These are phyloP conservation scores for Hypsizygus ulmarius DNA, from an alignment of 1,284 basidiomycete species.

Conservation along the genomic window DNA sequence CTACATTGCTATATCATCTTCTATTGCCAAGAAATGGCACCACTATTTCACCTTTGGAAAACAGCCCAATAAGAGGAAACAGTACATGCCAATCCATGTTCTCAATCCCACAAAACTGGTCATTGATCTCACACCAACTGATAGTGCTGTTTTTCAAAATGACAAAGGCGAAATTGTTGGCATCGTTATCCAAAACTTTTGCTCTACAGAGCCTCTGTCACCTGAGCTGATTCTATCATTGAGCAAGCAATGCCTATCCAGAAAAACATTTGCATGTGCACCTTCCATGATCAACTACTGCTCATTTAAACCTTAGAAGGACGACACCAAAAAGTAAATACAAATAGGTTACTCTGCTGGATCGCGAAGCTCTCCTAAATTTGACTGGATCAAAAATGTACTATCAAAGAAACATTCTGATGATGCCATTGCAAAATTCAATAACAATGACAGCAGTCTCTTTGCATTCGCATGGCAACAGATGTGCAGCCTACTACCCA, in stretches of 20 bases:
- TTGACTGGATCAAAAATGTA: conserved; percentile 16
- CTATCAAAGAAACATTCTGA: background rate
- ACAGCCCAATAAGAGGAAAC: background rate
- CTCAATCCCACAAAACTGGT: background rate
- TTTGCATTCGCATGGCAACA: conserved; percentile 20
- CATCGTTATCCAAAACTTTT: conserved; percentile 1
- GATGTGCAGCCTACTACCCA: conserved; percentile 6
- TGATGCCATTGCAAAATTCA: background rate
- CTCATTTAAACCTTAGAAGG: background rate
- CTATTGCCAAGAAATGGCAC: conserved; percentile 1
- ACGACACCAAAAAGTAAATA: conserved; percentile 15
- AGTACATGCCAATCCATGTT: background rate
- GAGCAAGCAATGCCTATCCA: background rate
- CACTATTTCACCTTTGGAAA: background rate
- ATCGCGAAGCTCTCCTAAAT: background rate
- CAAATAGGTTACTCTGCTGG: conserved; percentile 19
- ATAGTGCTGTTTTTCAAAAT: background rate
- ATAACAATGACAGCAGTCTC: conserved; percentile 6
- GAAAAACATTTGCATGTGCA: conserved; percentile 3
- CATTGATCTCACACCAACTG: background rate
- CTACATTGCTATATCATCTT: too few species aligned
- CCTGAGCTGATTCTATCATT: background rate
- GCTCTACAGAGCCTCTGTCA: background rate
- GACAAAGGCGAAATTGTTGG: conserved; percentile 1
- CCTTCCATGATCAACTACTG: background rate